Percentiles rank a stretch among this genome's conserved stretches.
phyloP scores from a whole-genome alignment of 2,329 filamentous ascomycete genomes.

The Colletotrichum gloeosporioides region DNA sequence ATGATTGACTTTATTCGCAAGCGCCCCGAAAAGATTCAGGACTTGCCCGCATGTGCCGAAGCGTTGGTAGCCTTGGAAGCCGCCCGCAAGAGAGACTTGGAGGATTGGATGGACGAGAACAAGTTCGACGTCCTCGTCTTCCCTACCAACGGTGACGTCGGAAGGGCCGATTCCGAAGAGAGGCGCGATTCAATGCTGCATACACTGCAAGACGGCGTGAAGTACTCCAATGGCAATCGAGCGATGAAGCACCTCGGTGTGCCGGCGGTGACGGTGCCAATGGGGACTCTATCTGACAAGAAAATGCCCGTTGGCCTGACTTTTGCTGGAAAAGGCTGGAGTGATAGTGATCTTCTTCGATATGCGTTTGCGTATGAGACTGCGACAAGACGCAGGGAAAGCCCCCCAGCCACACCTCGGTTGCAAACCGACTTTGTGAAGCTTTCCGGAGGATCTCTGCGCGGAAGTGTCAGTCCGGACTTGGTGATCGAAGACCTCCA shows the following conservation, averaged over 20 bases:
- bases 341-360: slow-evolving; percentile 39
- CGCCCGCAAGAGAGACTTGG: slow-evolving; percentile 5
- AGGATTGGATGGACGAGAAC: slow-evolving; percentile 14
- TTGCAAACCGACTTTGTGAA: neutral
- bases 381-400: neutral
- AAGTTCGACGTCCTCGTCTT: slow-evolving; percentile 1
- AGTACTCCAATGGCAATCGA: slow-evolving; percentile 59
- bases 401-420: neutral
- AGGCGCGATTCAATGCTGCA: neutral
- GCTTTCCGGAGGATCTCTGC: neutral
- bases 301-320: slow-evolving; percentile 59
- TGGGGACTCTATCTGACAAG: slow-evolving; percentile 52
- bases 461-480: neutral
- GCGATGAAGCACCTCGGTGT: slow-evolving; percentile 59
- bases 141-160: slow-evolving; percentile 14
- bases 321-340: slow-evolving; percentile 53
- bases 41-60: neutral
- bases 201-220: slow-evolving; percentile 50
- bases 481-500: neutral
- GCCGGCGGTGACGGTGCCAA: slow-evolving; percentile 57
- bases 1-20: slow-evolving; percentile 9
- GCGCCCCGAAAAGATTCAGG: neutral
- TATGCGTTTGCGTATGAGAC: slow-evolving; percentile 19
- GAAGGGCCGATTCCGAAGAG: neutral
- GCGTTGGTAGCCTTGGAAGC: slow-evolving; percentile 6